Evolutionary conservation across 176 grass and related monocot genomes (phyloP).

Genomic region (Paspalum vaginatum): DNA sequence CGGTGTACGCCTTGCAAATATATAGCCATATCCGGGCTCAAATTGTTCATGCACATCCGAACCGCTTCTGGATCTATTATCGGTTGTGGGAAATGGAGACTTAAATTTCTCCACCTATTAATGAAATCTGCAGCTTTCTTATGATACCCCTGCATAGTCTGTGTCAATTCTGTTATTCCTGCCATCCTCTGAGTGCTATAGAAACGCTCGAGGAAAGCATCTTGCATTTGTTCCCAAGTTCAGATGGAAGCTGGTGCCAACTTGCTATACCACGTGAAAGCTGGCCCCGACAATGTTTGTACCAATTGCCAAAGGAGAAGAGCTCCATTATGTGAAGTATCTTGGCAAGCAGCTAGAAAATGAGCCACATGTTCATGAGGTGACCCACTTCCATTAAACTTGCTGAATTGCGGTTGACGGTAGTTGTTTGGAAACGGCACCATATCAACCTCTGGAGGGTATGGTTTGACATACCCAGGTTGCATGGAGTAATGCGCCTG

Average conservation of each 20-base stretch:
- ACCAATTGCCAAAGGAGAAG: background rate
- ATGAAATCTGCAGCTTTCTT: background rate
- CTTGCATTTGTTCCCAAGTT: background rate
- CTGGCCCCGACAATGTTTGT: background rate
- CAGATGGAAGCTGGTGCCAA: background rate
- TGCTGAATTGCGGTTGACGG: background rate
- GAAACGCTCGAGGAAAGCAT: background rate
- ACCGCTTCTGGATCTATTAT: background rate
- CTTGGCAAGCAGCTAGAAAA: background rate
- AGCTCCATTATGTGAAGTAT: background rate
- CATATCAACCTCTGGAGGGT: background rate
- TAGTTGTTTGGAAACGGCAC: background rate
- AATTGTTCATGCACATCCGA: background rate
- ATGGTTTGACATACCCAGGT: background rate
- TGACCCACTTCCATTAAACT: background rate
- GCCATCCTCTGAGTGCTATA: background rate
- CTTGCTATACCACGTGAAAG: background rate
- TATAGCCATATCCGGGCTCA: background rate
- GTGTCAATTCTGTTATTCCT: background rate
- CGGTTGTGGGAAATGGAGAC: background rate
- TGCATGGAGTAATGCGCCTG: background rate
- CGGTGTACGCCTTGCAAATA: background rate
- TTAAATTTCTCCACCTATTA: background rate
- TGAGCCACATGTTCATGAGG: background rate
- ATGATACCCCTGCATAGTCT: background rate